Evolutionary conservation across 306 rosid species (phyloP), one percentile per base, ranked within the genome.

Genomic region (Echinosophora koreensis): DNA sequence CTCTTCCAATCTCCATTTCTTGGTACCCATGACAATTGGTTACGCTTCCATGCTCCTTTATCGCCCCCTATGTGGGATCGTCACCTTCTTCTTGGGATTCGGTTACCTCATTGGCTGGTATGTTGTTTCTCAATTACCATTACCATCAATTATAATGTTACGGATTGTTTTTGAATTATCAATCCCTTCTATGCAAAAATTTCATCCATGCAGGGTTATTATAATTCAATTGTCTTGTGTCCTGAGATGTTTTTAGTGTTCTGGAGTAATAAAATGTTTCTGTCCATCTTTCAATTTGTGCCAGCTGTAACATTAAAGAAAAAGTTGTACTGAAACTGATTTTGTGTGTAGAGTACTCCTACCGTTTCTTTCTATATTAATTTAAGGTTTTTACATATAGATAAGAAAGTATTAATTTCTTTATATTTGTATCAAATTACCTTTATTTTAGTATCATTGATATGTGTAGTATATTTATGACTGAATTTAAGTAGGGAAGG

Each of bases 81-180:
- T 91, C 58, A 91, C 99, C 5, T 95, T 91, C 86, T 75, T 91
- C 54, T 15, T 87, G 66, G 94, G 96, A 56, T 92, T 95, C 77
- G 97, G 94, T 4, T 95, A 95, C 80, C 97, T 95, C 81, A 82
- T 95, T 77, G 97, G 88, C 52, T 95, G 99, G 78, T 47, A 47
- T 47, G 52, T 13, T 44, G 52, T 47, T 47, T 47, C 15, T 47
- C 15, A 47, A 47, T 47, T 22, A 22, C 16, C n/a, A n/a, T n/a
- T n/a, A n/a, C n/a, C n/a, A 13, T 47, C 15, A 1, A 47, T 3
- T 3, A 3, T 1, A 13, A 12, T 13, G 8, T 46, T 13, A 1
- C 11, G 18, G 7, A 46, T 32, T 68, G 16, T 28, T 11, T 47
- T 6, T 47, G 6, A 47, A 13, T 60, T 46, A n/a, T 17, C 22